These are phyloP conservation scores for Aspergillus sp. DNA, from an alignment of 2,329 filamentous ascomycete species.

Conservation along the genomic window DNA sequence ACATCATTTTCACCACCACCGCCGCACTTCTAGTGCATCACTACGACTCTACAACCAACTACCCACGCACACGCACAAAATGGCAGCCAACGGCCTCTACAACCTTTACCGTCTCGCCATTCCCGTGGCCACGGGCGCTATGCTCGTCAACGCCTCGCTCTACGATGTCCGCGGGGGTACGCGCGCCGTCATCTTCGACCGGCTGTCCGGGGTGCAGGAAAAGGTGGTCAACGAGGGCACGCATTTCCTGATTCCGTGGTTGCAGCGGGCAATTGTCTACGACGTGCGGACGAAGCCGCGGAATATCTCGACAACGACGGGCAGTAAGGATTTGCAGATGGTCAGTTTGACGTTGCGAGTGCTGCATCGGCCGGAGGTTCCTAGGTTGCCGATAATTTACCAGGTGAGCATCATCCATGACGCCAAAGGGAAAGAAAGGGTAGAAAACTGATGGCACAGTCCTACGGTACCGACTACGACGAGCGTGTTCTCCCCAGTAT, in stretches of 20 bases:
- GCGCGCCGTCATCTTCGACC: constrained; percentile 96
- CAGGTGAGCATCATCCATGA: constrained; percentile 54
- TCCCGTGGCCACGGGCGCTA: constrained; percentile 61
- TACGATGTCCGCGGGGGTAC: constrained; percentile 96
- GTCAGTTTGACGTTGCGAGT: constrained; percentile 96
- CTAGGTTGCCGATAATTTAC: constrained; percentile 92
- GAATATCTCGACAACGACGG: constrained; percentile 95
- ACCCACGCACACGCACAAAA: constrained; percentile 19
- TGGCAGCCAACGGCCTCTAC: constrained; percentile 40
- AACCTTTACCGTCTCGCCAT: constrained; percentile 48
- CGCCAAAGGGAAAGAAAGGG: not conserved
- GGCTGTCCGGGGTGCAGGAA: constrained; percentile 85
- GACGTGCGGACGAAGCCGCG: constrained; percentile 96
- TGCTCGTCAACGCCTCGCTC: constrained; percentile 66
- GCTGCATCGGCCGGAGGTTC: constrained; percentile 86
- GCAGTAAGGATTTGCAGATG: constrained; percentile 99
- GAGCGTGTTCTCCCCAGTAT: constrained; percentile 97
- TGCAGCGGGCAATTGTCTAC: constrained; percentile 89
- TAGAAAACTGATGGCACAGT: constrained; percentile 45
- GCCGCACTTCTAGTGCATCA: constrained; percentile 5
- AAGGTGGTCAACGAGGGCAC: constrained; percentile 90
- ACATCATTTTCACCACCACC: constrained; percentile 21
- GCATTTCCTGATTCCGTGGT: constrained; percentile 91
- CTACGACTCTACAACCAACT: not conserved
- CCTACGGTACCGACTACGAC: constrained; percentile 95